Base-by-base conservation (phyloP, 169 alveolate genomes). In the Plasmodium blacklocki region DNA sequence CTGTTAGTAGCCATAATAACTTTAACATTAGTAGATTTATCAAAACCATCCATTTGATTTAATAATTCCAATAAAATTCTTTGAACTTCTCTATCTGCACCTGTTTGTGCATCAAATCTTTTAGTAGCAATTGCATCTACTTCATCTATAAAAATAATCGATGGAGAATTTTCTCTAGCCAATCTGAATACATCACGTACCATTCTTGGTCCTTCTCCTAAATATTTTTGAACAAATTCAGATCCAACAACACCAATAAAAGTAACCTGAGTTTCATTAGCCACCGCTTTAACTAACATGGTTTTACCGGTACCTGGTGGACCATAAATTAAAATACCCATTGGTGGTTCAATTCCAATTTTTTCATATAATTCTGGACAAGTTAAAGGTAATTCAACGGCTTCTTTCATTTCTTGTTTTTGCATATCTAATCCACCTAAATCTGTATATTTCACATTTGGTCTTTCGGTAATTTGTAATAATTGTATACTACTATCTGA, bases 231-330 rank as follows among this genome's bases (percentile, higher is more conserved):
- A 9, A 99, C 99, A 92, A 99, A 99, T 92, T 99, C 99, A 45
- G 99, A 97, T 3, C 99, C 99, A 15, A 98, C 99, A 18, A 99
- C 99, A 62, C 99, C 96, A 26, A 99, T 98, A 92, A 99, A 98
- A 18, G 99, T 94, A 32, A 99, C 99, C 60, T 97, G 96, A 19
- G 99, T 98, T 78, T 98, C 99, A 92, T 98, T 97, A 29, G 99
- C 99, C 23, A 99, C 99, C 2, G 99, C 99, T 78, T 88, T 98
- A 8, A 99, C 99, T 90, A 99, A 92, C 99, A 99, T 98, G 7
- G 99, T 99, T 94, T 99, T 98, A 2, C 99, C 99, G 2, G 99
- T 98, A 15, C 97, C 99, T 12, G 99, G 99, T 2, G 99, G 99
- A 1, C 99, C 99, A 91, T 98, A 99, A 29, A 99, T 93, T 88